Evolutionary conservation across 805 yeast species (phyloP), one percentile per base, ranked within the genome.

Genomic region (Lipomyces japonicus): DNA sequence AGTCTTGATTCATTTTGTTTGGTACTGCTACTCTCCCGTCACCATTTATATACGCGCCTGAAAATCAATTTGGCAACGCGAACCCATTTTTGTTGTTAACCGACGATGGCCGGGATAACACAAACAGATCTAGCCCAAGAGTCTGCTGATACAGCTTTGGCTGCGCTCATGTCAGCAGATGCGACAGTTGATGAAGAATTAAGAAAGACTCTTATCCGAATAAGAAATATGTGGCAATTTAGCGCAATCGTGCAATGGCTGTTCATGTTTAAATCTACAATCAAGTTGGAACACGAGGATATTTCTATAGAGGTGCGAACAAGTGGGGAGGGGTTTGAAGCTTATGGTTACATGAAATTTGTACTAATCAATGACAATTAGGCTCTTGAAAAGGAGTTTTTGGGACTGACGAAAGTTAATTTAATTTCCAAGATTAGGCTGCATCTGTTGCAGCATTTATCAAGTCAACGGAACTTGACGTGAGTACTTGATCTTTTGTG

Each of bases 161-260:
- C 57, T 1, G 48, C 44, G 3, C 42, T 53, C 19, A 50, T 48
- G n/a, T 24, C 48, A 14, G 57, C 54, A 2, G 57, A 53, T 25
- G 48, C 43, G 3, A 49, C 46, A 14, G 41, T 45, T 6, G 57
- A 53, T 28, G 45, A 39, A 10, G 44, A 45, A 14, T 7, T 50
- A 12, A 54, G 36, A 23, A 5, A 22, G 38, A 31, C 24, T 26
- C 58, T 65, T 31, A 40, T 30, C 18, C 51, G 48, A 40, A 40
- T 64, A 19, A 63, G 68, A 14, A 60, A 62, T 36, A 53, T 57
- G 62, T 65, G 67, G 66, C 63, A 64, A 42, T 62, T 65, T 50
- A 46, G 61, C 22, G 60, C 55, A 26, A 21, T 65, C 37, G 48
- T 60, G 46, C 67, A 65, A 48, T 65, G 67, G 62, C 50, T 62